phyloP scores from a whole-genome alignment of 1,139 yeast genomes.

The Sugiyamaella xylanicola region DNA sequence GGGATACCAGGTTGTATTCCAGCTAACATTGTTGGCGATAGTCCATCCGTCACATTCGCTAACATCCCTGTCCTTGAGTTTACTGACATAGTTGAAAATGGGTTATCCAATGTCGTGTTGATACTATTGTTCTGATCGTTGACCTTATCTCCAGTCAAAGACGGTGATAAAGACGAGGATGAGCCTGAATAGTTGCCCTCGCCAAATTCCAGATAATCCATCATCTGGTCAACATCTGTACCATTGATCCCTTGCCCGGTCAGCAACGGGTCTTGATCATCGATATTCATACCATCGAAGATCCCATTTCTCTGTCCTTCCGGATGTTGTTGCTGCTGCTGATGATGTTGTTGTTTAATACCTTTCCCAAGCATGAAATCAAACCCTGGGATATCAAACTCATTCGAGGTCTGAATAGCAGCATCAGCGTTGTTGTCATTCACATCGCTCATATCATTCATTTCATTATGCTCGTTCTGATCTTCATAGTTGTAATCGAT shows the following conservation, averaged over 20 bases:
- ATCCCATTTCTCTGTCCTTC: not conserved
- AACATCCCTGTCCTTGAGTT: not conserved
- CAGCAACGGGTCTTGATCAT: not conserved
- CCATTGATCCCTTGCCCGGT: not conserved
- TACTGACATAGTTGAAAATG: not conserved
- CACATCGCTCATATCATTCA: not conserved
- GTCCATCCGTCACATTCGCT: not conserved
- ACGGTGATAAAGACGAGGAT: slow-evolving; percentile 13
- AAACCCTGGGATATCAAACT: slow-evolving; percentile 15
- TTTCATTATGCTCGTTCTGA: not conserved
- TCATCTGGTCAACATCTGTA: slow-evolving; percentile 21
- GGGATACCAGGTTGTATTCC: not conserved
- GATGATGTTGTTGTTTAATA: not conserved
- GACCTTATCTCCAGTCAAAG: slow-evolving; percentile 14
- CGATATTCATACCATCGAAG: slow-evolving; percentile 8
- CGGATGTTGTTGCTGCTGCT: not conserved
- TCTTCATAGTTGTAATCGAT: slow-evolving; percentile 9
- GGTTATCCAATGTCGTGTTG: too few species aligned
- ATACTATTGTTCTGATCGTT: too few species aligned
- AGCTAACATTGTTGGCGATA: not conserved
- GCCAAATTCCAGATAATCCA: slow-evolving; percentile 24
- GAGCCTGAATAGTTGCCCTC: slow-evolving; percentile 17
- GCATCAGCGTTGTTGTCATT: not conserved
- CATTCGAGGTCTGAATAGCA: not conserved
- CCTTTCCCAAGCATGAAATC: slow-evolving; percentile 5